Percentiles rank a stretch among this genome's conserved stretches.
phyloP scores from a whole-genome alignment of 1,139 yeast genomes.

The Yamadazyma sp. region DNA sequence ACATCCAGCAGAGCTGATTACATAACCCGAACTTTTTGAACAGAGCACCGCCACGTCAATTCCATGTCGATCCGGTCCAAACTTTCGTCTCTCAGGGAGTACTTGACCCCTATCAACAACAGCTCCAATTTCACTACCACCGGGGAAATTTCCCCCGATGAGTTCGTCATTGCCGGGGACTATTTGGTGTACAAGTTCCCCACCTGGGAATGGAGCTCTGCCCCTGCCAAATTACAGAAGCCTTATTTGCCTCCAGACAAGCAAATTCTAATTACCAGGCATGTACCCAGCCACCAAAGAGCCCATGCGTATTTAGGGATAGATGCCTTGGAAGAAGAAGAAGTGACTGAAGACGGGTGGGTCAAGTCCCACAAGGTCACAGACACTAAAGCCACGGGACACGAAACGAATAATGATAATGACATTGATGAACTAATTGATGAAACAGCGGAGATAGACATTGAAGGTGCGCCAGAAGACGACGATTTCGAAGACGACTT shows the following conservation, averaged over 20 bases:
- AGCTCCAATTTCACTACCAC: conserved; percentile 77
- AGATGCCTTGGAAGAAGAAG: conserved; percentile 33
- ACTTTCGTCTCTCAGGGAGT: conserved; percentile 82
- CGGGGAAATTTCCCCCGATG: conserved; percentile 94
- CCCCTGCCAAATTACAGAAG: conserved; percentile 59
- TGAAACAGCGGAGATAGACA: conserved; percentile 32
- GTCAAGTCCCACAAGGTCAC: conserved; percentile 27
- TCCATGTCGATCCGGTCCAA: conserved; percentile 60
- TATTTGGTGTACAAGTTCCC: conserved; percentile 88
- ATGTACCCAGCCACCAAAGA: conserved; percentile 82
- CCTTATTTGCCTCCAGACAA: conserved; percentile 82
- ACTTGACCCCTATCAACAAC: conserved; percentile 86
- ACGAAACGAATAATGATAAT: conserved; percentile 9
- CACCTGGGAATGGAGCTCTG: conserved; percentile 91
- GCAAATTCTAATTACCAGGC: conserved; percentile 82
- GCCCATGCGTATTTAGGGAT: conserved; percentile 59
- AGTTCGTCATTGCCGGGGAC: conserved; percentile 91
- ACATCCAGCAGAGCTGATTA: no score
- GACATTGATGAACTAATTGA: conserved; percentile 45
- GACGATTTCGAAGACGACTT: conserved; percentile 26
- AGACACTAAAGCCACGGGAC: conserved; percentile 8
- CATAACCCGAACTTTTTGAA: no score
- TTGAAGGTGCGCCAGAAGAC: conserved; percentile 30
- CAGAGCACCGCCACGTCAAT: background rate
- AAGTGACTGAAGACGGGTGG: conserved; percentile 61